Evolutionary conservation across 2,329 filamentous ascomycete species (phyloP).

Genomic region (Acrocalymma vagum): DNA sequence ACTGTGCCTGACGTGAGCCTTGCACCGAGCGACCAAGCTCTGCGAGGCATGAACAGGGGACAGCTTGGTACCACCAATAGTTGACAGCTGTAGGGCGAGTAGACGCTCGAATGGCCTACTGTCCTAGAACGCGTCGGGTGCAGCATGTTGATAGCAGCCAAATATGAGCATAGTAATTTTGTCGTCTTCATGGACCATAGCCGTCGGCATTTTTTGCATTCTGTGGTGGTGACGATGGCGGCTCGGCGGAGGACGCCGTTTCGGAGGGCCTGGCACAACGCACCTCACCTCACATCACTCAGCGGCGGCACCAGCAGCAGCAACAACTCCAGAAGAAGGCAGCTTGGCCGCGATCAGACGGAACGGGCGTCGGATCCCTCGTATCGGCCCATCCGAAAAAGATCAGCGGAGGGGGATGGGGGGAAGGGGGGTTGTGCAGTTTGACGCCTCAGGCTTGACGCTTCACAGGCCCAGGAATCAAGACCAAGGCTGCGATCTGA

Average conservation of each 20-base stretch:
- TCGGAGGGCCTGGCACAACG: too few relatives aligned
- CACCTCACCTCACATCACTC: too few relatives aligned
- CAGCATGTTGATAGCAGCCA: conserved; percentile 18
- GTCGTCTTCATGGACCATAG: conserved; percentile 22
- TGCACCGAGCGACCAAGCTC: conserved; percentile 21
- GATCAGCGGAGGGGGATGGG: conserved; percentile 45
- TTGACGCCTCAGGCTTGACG: too few relatives aligned
- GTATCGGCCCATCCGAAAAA: conserved; percentile 39
- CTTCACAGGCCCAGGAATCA: too few relatives aligned
- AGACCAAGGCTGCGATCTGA: too few relatives aligned
- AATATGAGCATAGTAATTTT: conserved; percentile 7
- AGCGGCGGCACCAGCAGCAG: too few relatives aligned
- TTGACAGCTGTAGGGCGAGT: conserved; percentile 43
- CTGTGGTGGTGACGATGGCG: too few relatives aligned
- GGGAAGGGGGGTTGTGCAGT: too few relatives aligned
- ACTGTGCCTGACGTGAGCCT: conserved; percentile 35
- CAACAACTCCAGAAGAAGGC: too few relatives aligned
- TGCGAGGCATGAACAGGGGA: conserved; percentile 25
- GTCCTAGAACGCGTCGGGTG: conserved; percentile 12
- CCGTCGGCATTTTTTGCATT: too few relatives aligned
- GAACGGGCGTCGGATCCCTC: conserved; percentile 39
- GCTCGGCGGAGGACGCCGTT: too few relatives aligned
- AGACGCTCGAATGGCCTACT: conserved; percentile 27
- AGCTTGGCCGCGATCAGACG: conserved; percentile 32
- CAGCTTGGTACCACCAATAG: conserved; percentile 25